Conservation (phyloP, 2,329 filamentous ascomycete genomes). For the Mariannaea sp. region DNA sequence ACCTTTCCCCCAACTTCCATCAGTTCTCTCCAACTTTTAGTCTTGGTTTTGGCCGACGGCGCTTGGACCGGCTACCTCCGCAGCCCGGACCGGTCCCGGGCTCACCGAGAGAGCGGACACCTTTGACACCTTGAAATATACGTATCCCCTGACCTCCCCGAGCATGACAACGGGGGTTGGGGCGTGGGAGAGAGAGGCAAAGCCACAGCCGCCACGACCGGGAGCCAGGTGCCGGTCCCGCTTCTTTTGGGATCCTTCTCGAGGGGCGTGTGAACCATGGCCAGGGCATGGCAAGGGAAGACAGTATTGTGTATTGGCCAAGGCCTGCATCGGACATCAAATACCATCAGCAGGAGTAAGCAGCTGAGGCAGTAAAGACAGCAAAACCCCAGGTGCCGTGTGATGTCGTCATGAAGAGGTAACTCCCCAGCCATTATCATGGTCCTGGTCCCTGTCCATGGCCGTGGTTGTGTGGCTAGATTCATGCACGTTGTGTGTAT, state of each 20-base stretch:
- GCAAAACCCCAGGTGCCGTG: too few relatives aligned
- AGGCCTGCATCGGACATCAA: conserved; percentile 16
- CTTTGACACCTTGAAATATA: too few relatives aligned
- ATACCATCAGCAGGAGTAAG: conserved; percentile 9
- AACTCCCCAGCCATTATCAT: neutral
- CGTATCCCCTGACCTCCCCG: too few relatives aligned
- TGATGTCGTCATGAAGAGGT: conserved; percentile 2
- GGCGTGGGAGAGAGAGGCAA: neutral
- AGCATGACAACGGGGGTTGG: too few relatives aligned
- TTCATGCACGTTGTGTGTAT: neutral
- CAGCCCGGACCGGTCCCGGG: conserved; percentile 17
- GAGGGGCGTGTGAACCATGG: conserved; percentile 3
- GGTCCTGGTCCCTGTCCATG: neutral
- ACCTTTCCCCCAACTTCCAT: too few relatives aligned
- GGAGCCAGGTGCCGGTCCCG: conserved; percentile 33
- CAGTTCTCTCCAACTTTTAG: too few relatives aligned
- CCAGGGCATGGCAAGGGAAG: conserved; percentile 1
- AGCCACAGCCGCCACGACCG: conserved; percentile 31
- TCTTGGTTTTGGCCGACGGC: neutral
- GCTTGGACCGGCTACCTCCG: neutral
- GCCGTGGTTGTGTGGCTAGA: neutral
- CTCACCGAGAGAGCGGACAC: conserved; percentile 10
- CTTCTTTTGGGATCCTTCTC: conserved; percentile 1
- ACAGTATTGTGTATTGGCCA: neutral
- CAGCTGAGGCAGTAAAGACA: too few relatives aligned